Evolutionary conservation across 306 rosid genomes (phyloP).

Genomic region (Biancaea sappan): DNA sequence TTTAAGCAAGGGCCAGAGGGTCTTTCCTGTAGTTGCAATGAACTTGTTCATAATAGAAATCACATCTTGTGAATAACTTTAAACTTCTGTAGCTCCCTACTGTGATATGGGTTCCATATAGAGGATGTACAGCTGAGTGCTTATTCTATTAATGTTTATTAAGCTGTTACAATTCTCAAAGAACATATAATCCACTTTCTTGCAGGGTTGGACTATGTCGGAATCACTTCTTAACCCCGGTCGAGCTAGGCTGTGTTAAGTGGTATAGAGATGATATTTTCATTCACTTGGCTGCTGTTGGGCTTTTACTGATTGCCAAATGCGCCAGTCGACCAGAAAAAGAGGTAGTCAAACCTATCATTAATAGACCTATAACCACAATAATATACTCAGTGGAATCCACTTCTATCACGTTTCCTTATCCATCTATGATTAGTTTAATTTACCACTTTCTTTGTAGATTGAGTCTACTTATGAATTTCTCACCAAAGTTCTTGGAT

Average conservation of each 20-base stretch:
- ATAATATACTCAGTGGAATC: background rate
- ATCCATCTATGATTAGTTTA: background rate
- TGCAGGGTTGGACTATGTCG: conserved; percentile 96
- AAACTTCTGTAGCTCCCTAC: background rate
- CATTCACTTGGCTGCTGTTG: conserved; percentile 34
- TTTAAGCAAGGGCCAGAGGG: background rate
- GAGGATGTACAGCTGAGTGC: background rate
- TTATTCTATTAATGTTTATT: conserved; percentile 15
- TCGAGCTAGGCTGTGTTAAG: conserved; percentile 71
- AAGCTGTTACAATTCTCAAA: background rate
- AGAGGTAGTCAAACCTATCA: background rate
- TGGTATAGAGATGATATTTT: conserved; percentile 40
- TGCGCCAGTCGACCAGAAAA: background rate
- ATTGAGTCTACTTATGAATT: background rate
- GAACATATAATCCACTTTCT: conserved; percentile 15
- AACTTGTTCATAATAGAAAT: background rate
- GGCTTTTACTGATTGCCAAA: conserved; percentile 8
- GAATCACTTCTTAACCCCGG: conserved; percentile 96
- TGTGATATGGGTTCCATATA: conserved; percentile 16
- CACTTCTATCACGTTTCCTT: background rate
- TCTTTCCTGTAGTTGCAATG: conserved; percentile 13
- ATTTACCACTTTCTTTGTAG: background rate
- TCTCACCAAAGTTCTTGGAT: conserved; percentile 2
- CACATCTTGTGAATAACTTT: conserved; percentile 5
- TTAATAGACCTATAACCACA: background rate